Evolutionary conservation across 352 stramenopile genomes (phyloP).

Genomic region (Phytophthora tubulina): DNA sequence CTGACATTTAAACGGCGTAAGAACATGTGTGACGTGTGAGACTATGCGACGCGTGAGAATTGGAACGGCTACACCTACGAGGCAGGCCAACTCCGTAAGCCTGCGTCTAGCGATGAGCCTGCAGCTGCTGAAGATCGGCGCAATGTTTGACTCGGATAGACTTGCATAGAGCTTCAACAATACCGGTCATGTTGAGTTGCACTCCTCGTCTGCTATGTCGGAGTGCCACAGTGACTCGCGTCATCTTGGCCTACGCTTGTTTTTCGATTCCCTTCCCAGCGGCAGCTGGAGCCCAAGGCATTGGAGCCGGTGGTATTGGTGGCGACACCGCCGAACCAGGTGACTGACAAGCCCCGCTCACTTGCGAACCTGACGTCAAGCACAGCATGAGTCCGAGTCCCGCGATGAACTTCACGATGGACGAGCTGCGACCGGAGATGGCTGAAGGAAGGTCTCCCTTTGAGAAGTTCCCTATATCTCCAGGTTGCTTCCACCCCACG

Average conservation of each 20-base stretch:
- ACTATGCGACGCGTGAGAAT: constrained; percentile 23
- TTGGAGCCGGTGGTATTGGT: constrained; percentile 9
- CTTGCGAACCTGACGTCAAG: constrained; percentile 28
- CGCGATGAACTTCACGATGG: background rate
- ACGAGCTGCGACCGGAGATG: constrained; percentile 39
- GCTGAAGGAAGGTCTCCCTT: constrained; percentile 27
- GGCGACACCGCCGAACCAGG: background rate
- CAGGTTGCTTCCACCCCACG: constrained; percentile 38
- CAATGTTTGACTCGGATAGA: constrained; percentile 9
- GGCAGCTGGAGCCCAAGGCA: background rate
- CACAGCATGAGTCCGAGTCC: constrained; percentile 18
- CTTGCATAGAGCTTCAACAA: background rate
- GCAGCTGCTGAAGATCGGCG: background rate
- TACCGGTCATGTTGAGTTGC: too few relatives aligned
- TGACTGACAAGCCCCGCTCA: constrained; percentile 5
- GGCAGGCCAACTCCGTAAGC: background rate
- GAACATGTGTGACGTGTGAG: constrained; percentile 32
- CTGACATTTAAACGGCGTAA: constrained; percentile 9
- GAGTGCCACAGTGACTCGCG: constrained; percentile 27
- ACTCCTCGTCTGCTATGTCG: background rate
- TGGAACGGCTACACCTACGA: background rate
- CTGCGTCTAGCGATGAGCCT: constrained; percentile 1
- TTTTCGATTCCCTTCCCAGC: constrained; percentile 19
- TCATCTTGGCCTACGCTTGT: constrained; percentile 24
- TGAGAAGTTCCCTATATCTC: constrained; percentile 40